phyloP scores from a whole-genome alignment of 176 grass and related monocot genomes.

The Lolium multiflorum region DNA sequence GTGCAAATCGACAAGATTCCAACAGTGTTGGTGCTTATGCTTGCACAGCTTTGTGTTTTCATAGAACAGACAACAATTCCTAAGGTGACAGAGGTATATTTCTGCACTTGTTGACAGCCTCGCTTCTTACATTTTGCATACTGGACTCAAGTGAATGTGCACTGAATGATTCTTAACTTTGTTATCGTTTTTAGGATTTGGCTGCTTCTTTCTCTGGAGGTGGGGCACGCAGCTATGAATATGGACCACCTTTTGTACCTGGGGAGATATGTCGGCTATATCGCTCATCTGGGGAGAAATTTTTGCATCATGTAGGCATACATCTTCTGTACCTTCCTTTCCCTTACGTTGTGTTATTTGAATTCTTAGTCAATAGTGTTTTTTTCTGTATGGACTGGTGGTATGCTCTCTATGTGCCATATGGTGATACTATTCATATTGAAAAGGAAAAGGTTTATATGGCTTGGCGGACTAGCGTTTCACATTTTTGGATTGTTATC shows the following conservation, averaged over 20 bases:
- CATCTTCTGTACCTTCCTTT: conserved; percentile 42
- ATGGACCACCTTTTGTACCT: conserved; percentile 94
- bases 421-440: neutral
- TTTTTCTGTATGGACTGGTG: neutral
- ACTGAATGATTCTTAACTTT: conserved; percentile 39
- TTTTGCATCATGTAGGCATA: conserved; percentile 87
- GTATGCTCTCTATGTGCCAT: neutral
- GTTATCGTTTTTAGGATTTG: conserved; percentile 66
- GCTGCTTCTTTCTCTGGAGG: conserved; percentile 94
- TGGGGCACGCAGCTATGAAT: conserved; percentile 71
- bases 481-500: conserved; percentile 17
- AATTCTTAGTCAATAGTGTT: neutral
- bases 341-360: conserved; percentile 22
- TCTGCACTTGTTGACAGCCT: conserved; percentile 33
- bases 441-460: conserved; percentile 20
- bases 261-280: conserved; percentile 96
- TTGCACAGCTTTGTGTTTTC: conserved; percentile 90
- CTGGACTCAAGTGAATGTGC: neutral
- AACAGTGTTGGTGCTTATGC: conserved; percentile 70
- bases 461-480: conserved; percentile 17
- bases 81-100: conserved; percentile 88
- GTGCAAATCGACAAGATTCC: conserved; percentile 80
- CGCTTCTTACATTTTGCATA: conserved; percentile 33
- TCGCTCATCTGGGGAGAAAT: conserved; percentile 85
- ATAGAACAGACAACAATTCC: conserved; percentile 91